Evolutionary conservation across 805 yeast species (phyloP), one percentile per base, ranked within the genome.

Genomic region (Candida anglica): DNA sequence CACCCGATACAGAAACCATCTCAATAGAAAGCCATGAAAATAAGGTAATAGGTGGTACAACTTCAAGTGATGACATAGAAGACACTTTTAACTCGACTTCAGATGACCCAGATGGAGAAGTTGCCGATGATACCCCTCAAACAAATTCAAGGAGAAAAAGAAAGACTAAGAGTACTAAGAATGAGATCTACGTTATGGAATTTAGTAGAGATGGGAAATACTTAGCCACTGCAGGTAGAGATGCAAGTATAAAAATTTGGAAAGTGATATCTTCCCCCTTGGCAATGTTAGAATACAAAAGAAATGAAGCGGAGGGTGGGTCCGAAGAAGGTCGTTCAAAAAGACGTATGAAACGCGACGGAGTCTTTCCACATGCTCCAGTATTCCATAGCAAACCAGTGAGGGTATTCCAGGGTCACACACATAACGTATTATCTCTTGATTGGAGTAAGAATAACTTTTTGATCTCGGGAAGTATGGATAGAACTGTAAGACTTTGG

Each of bases 371-470:
- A 6, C 73, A 71, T 46, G 94, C 95, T 0, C 91, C 95, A 0
- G 86, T 89, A 2, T 88, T 89, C 53, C 81, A 79, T 42, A 74
- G 78, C 3, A 53, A 51, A 8, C 96, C 97, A 0, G 52, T 69
- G 11, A 67, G 75, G 19, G 70, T 70, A 10, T 82, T 77, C 41
- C 57, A 53, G 27, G 93, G 85, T 13, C 97, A 91, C 56, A 56
- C 73, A 1, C 74, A 73, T 29, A 83, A 86, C 38, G 70, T 91
- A 11, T 55, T 86, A n/a, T 76, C 84, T 8, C 50, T 89, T 21
- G 86, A 85, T 47, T 89, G 97, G 97, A 82, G 94, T 33, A 81
- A 81, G 46, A 88, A 87, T 58, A 81, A 81, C 52, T 89, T 89
- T 46, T 53, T 91, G 19, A 53, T 87, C 1, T 71, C 93, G 0